Evolutionary conservation across 176 grass and related monocot genomes (phyloP).

Genomic region (Bromus sterilis): DNA sequence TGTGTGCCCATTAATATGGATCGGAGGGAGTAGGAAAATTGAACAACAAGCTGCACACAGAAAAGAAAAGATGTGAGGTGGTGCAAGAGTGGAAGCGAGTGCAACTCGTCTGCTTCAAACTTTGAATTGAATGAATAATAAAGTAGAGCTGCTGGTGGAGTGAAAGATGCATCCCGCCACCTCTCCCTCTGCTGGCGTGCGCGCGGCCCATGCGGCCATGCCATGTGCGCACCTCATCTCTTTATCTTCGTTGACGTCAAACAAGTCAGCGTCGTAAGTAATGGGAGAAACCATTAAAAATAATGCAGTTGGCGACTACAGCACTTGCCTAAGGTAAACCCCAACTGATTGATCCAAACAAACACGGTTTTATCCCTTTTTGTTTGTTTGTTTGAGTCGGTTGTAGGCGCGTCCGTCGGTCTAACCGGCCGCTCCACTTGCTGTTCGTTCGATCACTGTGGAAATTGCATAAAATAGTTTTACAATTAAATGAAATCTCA

Average conservation of each 20-base stretch:
- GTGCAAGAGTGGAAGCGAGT: background rate
- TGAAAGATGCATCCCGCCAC: background rate
- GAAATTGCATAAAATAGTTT: no score
- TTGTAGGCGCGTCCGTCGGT: no score
- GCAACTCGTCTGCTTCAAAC: background rate
- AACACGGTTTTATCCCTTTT: no score
- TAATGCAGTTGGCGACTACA: background rate
- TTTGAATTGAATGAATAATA: background rate
- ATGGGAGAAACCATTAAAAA: background rate
- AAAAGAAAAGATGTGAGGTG: background rate
- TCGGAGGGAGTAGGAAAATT: no score
- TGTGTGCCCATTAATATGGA: no score
- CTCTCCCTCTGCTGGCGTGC: conserved; percentile 3
- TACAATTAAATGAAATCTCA: no score
- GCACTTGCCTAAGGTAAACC: background rate
- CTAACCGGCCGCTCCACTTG: no score
- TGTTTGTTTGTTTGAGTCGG: no score
- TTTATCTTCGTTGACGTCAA: background rate
- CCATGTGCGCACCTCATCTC: conserved; percentile 12
- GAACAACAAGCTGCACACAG: background rate
- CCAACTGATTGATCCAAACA: no score
- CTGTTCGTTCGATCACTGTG: no score
- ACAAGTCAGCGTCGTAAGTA: background rate
- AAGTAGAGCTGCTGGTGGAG: background rate
- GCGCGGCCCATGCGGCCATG: conserved; percentile 18